Evolutionary conservation across 257 asterid species (phyloP).

Genomic region (Osmanthus fragrans): DNA sequence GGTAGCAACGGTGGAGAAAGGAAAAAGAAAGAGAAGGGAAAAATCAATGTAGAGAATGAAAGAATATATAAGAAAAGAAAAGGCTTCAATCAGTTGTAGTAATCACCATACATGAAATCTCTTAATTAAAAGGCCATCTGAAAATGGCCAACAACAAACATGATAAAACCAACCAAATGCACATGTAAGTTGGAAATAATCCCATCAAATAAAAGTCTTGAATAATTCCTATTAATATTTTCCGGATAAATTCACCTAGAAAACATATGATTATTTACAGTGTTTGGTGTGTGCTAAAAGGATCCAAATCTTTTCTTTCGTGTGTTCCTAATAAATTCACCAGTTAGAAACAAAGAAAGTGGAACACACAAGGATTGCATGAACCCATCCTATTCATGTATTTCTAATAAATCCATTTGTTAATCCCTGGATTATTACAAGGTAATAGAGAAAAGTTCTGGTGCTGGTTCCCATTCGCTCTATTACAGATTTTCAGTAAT

Average conservation of each 20-base stretch:
- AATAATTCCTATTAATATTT: neutral
- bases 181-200: neutral
- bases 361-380: neutral
- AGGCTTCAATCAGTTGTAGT: neutral
- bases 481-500: neutral
- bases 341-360: neutral
- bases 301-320: neutral
- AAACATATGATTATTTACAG: neutral
- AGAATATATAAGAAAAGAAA: neutral
- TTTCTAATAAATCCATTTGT: neutral
- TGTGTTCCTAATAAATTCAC: neutral
- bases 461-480: neutral
- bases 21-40: neutral
- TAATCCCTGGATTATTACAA: neutral
- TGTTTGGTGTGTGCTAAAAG: neutral
- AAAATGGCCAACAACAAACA: neutral
- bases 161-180: neutral
- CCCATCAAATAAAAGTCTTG: neutral
- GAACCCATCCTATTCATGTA: neutral
- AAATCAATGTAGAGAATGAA: neutral
- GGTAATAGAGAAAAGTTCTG: neutral
- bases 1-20: neutral
- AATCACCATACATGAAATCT: neutral
- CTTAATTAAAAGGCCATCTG: neutral
- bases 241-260: neutral